Evolutionary conservation across 2,329 filamentous ascomycete genomes (phyloP).

Genomic region (Penicillium sp.): DNA sequence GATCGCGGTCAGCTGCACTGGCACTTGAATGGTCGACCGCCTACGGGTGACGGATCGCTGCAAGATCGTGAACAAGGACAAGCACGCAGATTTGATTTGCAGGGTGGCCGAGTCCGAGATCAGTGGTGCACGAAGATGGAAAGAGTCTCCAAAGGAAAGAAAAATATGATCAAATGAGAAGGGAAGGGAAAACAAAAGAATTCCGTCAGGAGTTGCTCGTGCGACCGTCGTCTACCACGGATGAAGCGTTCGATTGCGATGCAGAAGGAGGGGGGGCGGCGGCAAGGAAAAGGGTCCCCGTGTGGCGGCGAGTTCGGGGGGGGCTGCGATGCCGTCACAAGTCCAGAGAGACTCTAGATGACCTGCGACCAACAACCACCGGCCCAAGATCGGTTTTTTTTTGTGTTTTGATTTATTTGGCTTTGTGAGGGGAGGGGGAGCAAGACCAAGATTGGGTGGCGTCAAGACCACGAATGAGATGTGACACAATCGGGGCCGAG

Average conservation of each 20-base stretch:
- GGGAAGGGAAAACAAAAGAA: no score
- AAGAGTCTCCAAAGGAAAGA: slow-evolving; percentile 1
- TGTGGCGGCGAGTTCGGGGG: slow-evolving; percentile 9
- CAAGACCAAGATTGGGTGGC: slow-evolving; percentile 4
- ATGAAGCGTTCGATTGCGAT: slow-evolving; percentile 14
- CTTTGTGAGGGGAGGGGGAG: not conserved
- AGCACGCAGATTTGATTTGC: no score
- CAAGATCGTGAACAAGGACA: not conserved
- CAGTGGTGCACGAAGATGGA: not conserved
- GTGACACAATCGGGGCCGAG: slow-evolving; percentile 5
- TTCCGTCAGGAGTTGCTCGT: slow-evolving; percentile 3
- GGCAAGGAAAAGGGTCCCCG: slow-evolving; percentile 2
- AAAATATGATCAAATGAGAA: no score
- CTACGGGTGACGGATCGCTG: not conserved
- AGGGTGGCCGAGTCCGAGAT: no score
- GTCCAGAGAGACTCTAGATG: not conserved
- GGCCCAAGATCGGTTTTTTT: slow-evolving; percentile 8
- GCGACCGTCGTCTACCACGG: slow-evolving; percentile 6
- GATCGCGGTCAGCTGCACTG: not conserved
- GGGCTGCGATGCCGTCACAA: slow-evolving; percentile 6
- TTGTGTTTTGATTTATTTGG: no score
- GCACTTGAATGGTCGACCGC: slow-evolving; percentile 1
- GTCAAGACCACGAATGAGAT: slow-evolving; percentile 6
- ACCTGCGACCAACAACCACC: not conserved
- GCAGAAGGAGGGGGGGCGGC: not conserved